Conservation (phyloP, 129 eudicot species). For the Helianthus tuberosus region DNA sequence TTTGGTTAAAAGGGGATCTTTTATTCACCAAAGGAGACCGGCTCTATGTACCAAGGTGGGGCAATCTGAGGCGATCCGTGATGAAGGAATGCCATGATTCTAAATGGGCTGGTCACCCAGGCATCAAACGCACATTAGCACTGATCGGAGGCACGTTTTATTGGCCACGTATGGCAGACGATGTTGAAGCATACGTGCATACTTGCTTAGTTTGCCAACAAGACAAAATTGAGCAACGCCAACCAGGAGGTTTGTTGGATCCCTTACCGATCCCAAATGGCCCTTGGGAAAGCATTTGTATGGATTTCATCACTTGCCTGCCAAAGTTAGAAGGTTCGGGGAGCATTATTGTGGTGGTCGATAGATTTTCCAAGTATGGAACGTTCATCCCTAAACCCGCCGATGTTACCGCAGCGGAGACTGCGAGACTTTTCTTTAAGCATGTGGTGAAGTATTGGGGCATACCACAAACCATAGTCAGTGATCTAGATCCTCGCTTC, state of each 20-base stretch:
- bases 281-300: no score
- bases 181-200: no score
- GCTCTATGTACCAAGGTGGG: not conserved
- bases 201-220: no score
- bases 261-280: no score
- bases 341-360: constrained; percentile 5
- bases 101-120: not conserved
- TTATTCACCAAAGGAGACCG: not conserved
- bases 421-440: not conserved
- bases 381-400: not conserved
- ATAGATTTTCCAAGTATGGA: not conserved
- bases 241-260: no score
- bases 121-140: not conserved
- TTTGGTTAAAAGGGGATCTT: not conserved
- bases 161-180: no score
- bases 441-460: no score
- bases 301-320: not conserved
- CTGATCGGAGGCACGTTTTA: not conserved
- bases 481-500: no score
- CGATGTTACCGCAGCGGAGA: not conserved
- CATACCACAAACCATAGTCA: no score
- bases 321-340: not conserved
- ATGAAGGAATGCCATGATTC: constrained; percentile 8
- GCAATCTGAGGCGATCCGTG: not conserved
- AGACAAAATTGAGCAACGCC: no score